These are phyloP conservation scores for Candida loeiensis DNA, from an alignment of 805 yeast species.

Conservation along the genomic window DNA sequence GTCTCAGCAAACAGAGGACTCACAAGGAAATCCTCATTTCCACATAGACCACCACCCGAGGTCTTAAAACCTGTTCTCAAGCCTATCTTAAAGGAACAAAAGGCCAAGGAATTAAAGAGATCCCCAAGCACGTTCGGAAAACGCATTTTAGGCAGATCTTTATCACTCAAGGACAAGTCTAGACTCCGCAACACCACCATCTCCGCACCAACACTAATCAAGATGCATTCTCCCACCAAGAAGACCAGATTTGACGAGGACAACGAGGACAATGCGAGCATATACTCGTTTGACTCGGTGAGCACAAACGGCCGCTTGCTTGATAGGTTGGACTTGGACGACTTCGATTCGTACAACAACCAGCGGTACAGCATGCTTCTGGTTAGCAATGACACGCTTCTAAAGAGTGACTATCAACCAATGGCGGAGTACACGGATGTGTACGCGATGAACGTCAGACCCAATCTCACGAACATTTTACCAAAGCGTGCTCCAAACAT, in stretches of 20 bases:
- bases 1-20: no score
- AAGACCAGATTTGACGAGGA: slow-evolving; percentile 8
- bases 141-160: background rate
- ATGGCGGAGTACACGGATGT: background rate
- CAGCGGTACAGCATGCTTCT: slow-evolving; percentile 20
- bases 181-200: background rate
- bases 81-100: no score
- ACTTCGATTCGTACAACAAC: slow-evolving; percentile 13
- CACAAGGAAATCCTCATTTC: no score
- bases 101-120: background rate
- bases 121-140: background rate
- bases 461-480: slow-evolving; percentile 6
- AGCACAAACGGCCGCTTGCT: slow-evolving; percentile 41
- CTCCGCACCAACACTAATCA: background rate
- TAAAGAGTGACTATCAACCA: slow-evolving; percentile 18
- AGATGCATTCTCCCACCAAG: slow-evolving; percentile 8
- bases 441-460: slow-evolving; percentile 1
- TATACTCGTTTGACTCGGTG: slow-evolving; percentile 44
- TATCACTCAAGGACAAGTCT: background rate
- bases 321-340: slow-evolving; percentile 30
- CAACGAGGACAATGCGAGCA: slow-evolving; percentile 32
- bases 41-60: no score
- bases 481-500: slow-evolving; percentile 6
- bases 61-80: no score
- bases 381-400: slow-evolving; percentile 29